Conservation (phyloP, 2,329 filamentous ascomycete genomes). For the Ophiostoma sp. region DNA sequence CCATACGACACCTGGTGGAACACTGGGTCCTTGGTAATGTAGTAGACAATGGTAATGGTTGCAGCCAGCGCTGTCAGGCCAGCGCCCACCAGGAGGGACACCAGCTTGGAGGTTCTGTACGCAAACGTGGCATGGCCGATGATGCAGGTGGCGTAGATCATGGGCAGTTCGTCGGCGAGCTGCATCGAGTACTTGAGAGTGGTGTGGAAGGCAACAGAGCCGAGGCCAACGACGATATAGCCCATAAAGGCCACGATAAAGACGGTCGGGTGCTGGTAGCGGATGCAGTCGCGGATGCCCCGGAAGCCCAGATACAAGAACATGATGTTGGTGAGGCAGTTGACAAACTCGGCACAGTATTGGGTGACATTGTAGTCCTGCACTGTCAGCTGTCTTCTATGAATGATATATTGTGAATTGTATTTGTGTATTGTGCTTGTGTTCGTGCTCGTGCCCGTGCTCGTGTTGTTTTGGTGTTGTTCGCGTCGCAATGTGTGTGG, state of each 20-base stretch:
- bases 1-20: conserved; percentile 82
- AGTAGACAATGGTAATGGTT: conserved; percentile 68
- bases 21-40: conserved; percentile 71
- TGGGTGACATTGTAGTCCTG: conserved; percentile 37
- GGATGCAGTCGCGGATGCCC: conserved; percentile 67
- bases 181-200: conserved; percentile 57
- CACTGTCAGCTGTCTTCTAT: not conserved
- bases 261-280: conserved; percentile 66
- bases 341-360: conserved; percentile 38
- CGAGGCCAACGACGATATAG: conserved; percentile 50
- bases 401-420: not conserved
- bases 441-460: not conserved
- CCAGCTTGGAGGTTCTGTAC: conserved; percentile 50
- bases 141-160: conserved; percentile 56
- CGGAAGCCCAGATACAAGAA: conserved; percentile 74
- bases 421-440: not conserved
- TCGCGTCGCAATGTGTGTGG: not conserved
- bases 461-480: not conserved
- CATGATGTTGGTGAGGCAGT: conserved; percentile 73
- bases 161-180: conserved; percentile 55
- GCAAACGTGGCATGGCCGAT: conserved; percentile 65
- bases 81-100: conserved; percentile 49
- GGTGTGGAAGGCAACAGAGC: conserved; percentile 53
- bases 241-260: conserved; percentile 61
- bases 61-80: conserved; percentile 51